A percentile compares a stretch with the other conserved stretches of the same genome.
Conservation (phyloP, 2,329 filamentous ascomycete genomes). For the Diplodia intermedia region DNA sequence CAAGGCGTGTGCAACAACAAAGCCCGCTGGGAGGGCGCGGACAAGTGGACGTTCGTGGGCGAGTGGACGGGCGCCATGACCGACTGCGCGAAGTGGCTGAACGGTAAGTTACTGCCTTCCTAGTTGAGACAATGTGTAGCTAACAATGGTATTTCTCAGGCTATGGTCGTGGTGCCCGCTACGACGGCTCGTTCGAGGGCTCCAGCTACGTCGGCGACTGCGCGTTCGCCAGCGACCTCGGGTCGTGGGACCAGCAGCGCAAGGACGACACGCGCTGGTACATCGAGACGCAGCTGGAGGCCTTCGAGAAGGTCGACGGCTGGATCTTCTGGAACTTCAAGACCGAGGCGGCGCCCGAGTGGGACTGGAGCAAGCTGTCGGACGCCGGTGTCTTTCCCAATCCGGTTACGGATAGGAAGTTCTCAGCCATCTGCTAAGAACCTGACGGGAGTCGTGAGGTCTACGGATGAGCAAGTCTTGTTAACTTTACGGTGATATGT, state of each 20-base stretch:
- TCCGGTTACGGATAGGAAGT: slow-evolving; percentile 41
- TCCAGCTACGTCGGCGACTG: slow-evolving; percentile 62
- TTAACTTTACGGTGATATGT: not conserved
- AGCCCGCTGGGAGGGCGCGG: slow-evolving; percentile 56
- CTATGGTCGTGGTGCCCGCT: slow-evolving; percentile 65
- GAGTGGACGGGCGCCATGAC: slow-evolving; percentile 75
- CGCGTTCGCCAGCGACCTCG: slow-evolving; percentile 56
- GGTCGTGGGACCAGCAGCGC: slow-evolving; percentile 54
- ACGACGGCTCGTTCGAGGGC: slow-evolving; percentile 62
- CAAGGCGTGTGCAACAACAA: slow-evolving; percentile 63
- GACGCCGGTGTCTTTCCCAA: slow-evolving; percentile 60
- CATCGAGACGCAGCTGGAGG: slow-evolving; percentile 62
- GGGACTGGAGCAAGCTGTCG: slow-evolving; percentile 59
- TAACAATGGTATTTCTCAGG: slow-evolving; percentile 45
- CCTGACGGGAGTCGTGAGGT: not conserved
- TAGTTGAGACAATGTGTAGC: not conserved
- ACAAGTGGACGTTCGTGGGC: slow-evolving; percentile 72
- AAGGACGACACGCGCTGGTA: slow-evolving; percentile 57
- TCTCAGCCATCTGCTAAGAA: slow-evolving; percentile 32
- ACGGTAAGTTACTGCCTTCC: slow-evolving; percentile 43
- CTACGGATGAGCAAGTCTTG: not conserved
- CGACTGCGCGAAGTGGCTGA: slow-evolving; percentile 60
- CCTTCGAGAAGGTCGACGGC: slow-evolving; percentile 61
- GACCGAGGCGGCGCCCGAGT: slow-evolving; percentile 60
- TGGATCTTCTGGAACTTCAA: slow-evolving; percentile 69